Conservation (phyloP, 768 basidiomycete species). For the Fibroporia radiculosa region DNA sequence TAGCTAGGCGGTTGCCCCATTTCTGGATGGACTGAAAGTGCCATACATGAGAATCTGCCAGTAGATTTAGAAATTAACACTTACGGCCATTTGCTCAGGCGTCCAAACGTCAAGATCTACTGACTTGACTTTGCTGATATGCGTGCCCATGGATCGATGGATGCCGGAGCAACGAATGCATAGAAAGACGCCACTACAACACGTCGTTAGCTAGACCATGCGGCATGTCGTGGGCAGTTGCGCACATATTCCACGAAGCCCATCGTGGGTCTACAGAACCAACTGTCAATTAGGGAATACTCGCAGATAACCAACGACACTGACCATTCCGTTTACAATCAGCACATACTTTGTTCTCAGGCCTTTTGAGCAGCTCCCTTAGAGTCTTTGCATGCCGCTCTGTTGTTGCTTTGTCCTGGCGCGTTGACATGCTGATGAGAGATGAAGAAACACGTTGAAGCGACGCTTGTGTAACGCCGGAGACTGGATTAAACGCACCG, state of each 20-base stretch:
- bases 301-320: slow-evolving; percentile 17
- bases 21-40: slow-evolving; percentile 66
- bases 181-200: slow-evolving; percentile 75
- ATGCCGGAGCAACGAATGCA: slow-evolving; percentile 98
- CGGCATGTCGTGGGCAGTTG: background rate
- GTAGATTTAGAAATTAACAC: slow-evolving; percentile 11
- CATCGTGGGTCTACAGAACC: slow-evolving; percentile 76
- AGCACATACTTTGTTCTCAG: slow-evolving; percentile 91
- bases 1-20: slow-evolving; percentile 93
- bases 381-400: slow-evolving; percentile 73
- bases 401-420: slow-evolving; percentile 80
- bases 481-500: background rate
- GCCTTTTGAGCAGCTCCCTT: slow-evolving; percentile 78
- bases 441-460: slow-evolving; percentile 13
- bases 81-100: slow-evolving; percentile 92
- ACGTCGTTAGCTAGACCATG: background rate
- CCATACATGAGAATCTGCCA: slow-evolving; percentile 1
- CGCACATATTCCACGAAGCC: slow-evolving; percentile 96
- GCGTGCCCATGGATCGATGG: slow-evolving; percentile 96
- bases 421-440: slow-evolving; percentile 27
- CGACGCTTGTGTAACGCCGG: slow-evolving; percentile 3
- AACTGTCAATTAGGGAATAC: background rate
- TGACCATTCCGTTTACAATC: slow-evolving; percentile 95
- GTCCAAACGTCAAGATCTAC: slow-evolving; percentile 98
- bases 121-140: slow-evolving; percentile 95